Evolutionary conservation across 768 basidiomycete species (phyloP), one percentile per base, ranked within the genome.

Genomic region (Suillus plorans): DNA sequence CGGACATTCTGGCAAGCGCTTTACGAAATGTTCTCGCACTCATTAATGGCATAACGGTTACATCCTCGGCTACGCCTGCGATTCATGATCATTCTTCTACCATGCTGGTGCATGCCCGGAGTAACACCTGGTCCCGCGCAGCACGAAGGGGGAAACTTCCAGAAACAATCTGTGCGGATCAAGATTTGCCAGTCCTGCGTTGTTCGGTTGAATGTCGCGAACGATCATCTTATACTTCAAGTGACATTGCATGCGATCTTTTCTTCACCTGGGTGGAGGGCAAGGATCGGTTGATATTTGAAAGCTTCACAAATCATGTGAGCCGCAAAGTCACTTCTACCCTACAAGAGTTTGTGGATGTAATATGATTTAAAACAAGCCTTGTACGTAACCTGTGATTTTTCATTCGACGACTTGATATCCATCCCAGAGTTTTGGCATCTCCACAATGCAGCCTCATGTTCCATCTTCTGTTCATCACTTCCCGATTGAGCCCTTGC

Each of bases 81-180:
- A 42, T 42, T 28, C 63, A 47, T 45, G 9, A 42, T 34, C n/a
- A 65, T 62, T 56, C 66, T 63, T 41, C 61, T 47, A 55, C 63
- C 47, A 65, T 74, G 22, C 60, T 78, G 14, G 74, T 81, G 18
- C 66, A 45, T 10, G 78, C 76, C 14, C 55, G 66, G 7, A 68
- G 73, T n/a, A 78, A 89, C 64, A 86, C 86, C 1, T 92, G 91
- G 92, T 88, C 90, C 0, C 82, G 91, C 13, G 80, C 82, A 10
- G 90, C 87, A 2, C 80, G 90, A 20, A 77, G 88, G 69, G 82
- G 69, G 80, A 80, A 66, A 71, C 69, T 12, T 50, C 64, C 63
- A 36, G 59, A 50, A 16, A 37, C 50, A 16, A 60, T 63, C 58
- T 25, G 28, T 13, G 8, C 64, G 42, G 31, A 16, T 20, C 56